Evolutionary conservation across 2,329 filamentous ascomycete species (phyloP), one percentile per base, ranked within the genome.

Genomic region (Trichoderma semiorbis): DNA sequence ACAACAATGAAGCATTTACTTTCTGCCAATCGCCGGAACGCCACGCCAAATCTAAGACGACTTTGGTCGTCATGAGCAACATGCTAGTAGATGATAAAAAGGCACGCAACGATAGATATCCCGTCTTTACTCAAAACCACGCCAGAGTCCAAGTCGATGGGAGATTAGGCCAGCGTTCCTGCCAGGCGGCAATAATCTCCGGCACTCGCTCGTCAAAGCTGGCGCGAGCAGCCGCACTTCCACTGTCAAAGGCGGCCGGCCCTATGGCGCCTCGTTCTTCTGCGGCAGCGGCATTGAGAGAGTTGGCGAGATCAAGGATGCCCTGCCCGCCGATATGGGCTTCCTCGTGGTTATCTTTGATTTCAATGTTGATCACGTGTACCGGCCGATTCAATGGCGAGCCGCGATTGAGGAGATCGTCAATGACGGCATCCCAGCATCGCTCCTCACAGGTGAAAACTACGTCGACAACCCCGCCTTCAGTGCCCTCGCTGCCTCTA

Each of bases 351-450:
- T 98, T 99, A 83, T 99, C 96, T 81, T 93, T 95, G 78, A 99
- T 99, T 80, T 99, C 96, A 69, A 99, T 92, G 77, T 99, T 99
- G 85, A 99, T 97, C 71, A 99, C 93, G 79, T 99, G 96, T 0
- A 99, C 96, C 0, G 96, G 95, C 2, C 94, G 87, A 81, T 99
- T 99, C 71, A 99, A 85, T 4, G 93, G 92, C 0, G 92, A 90
- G 8, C 95, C 96, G 74, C 97, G 89, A 77, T 90, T 93, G 74
- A 97, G 89, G 67, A 99, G 85, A 80, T 99, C 95, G 77, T 99
- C 96, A 12, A 99, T 88, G 39, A 99, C 96, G 5, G 96, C 95
- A 82, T 99, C 96, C 94, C 97, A 99, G 80, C 96, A 99, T 73
- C 96, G 88, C 83, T 99, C 96, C 81, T 99, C 96, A 79, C 96